Base-by-base conservation (phyloP, 495 filamentous ascomycete genomes). In the Pyrenopolyporus hunteri region DNA sequence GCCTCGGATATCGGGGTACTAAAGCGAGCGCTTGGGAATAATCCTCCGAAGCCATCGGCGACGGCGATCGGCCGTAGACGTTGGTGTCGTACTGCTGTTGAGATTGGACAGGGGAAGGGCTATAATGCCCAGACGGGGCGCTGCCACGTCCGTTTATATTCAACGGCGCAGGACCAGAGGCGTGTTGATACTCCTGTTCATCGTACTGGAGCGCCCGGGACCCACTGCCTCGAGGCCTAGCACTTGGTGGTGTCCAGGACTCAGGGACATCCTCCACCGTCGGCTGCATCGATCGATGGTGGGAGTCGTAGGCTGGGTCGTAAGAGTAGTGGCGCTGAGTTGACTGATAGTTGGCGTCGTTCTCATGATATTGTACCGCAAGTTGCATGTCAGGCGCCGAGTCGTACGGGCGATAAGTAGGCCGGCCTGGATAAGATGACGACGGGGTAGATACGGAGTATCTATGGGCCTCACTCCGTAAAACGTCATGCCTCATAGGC, bases 191-290 rank as follows among this genome's bases (percentile, higher is more conserved):
- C 6, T 69, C 73, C 2, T 52, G 59, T 19, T 78, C 75, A 20
- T 76, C 73, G 2, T 68, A 71, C 16, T 61, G 66, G 6, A 62
- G 43, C 29, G 67, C 65, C 20, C 66, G 64, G 14, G 72, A 73
- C 29, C 71, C 66, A 76, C 76, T 75, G 75, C 73, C 76, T 47
- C 80, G 79, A 16, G 75, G 76, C 53, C 78, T 67, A n/a, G 69
- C 64, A 11, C 68, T 71, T 1, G 80, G 80, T 10, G 69, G 69
- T 13, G 66, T 69, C 69, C 69, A 71, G 3, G 80, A 79, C 40
- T 80, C 78, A 2, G 83, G 82, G 40, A 85, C 87, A 69, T 89
- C 87, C 64, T 89, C 87, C 37, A 89, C 87, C 4, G 81, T 84
- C 17, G 86, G 84, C 56, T 89, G 86, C 87, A 89, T 86, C 11